Percentiles rank a stretch among this genome's conserved stretches.
Conservation (phyloP, 805 yeast genomes). For the Ogataea angusta region DNA sequence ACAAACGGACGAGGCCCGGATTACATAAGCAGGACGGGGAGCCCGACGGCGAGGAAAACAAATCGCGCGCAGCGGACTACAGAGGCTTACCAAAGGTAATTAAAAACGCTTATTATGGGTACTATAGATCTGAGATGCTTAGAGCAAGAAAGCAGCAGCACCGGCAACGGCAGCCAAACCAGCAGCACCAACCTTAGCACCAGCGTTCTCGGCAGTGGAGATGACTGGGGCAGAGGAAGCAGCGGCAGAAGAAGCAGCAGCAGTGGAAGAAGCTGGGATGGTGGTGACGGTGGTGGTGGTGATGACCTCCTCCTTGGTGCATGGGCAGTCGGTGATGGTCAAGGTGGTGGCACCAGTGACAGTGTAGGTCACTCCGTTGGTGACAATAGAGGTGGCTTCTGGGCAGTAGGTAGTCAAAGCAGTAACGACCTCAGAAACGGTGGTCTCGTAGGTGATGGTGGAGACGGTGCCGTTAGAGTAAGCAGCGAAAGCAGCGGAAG, state of each 20-base stretch:
- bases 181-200: constrained; percentile 38
- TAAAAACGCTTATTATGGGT: constrained; percentile 3
- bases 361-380: constrained; percentile 67
- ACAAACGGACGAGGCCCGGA: neutral
- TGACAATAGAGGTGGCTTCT: constrained; percentile 59
- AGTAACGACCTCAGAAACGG: constrained; percentile 55
- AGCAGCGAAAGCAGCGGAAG: constrained; percentile 42
- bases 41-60: too few species aligned
- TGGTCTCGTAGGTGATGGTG: constrained; percentile 44
- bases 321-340: constrained; percentile 84
- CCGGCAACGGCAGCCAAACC: constrained; percentile 38
- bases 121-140: constrained; percentile 16
- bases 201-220: constrained; percentile 31
- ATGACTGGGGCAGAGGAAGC: constrained; percentile 19
- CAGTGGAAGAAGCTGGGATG: constrained; percentile 17
- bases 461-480: constrained; percentile 46
- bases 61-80: too few species aligned
- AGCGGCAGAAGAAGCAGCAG: constrained; percentile 11
- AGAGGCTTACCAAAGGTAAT: neutral
- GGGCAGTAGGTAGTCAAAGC: constrained; percentile 84
- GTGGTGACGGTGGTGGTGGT: constrained; percentile 26
- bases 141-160: constrained; percentile 39
- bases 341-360: constrained; percentile 78
- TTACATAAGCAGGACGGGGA: constrained; percentile 7
- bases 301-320: constrained; percentile 47